Evolutionary conservation across 2,329 filamentous ascomycete species (phyloP), one percentile per base, ranked within the genome.

Genomic region (Berkeleyomyces basicola): DNA sequence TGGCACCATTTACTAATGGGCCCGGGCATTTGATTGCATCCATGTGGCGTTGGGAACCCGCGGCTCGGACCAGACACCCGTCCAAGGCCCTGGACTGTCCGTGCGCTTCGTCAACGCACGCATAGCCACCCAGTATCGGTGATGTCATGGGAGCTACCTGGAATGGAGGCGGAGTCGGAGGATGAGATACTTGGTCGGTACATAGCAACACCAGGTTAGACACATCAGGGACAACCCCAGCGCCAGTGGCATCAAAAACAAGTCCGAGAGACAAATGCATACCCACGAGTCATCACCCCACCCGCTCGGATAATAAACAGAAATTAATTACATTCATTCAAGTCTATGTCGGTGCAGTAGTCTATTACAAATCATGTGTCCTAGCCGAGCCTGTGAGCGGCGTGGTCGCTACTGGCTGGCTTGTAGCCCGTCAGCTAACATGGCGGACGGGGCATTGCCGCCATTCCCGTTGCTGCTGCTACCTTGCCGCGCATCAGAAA

Each of bases 371-470:
- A 23, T 23, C 33, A 55, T 55, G 51, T 7, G 7, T 39, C 36
- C 23, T 23, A 23, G 23, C 23, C 23, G 23, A 23, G 23, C 23
- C 23, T 23, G 23, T 23, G 2, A 23, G 23, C 23, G 23, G 23
- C 23, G 23, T 23, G 23, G 23, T 23, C 23, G 23, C 23, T 23
- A 57, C 58, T 69, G 31, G 70, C 70, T 23, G 71, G 71, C 47
- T 76, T 55, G 33, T 7, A 55, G 51, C 10, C 51, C 72, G 40
- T 75, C 75, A 10, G 76, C 74, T 61, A 78, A 67, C 59, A 78
- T 64, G 4, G 76, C 77, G 31, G 75, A 77, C 58, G 77, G 75
- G 11, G 75, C 72, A 64, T 78, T 75, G 53, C 61, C 66, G 62
- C 64, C 57, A 60, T 61, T 66, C 53, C 62, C 42, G 47, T 47